Evolutionary conservation across 1,284 basidiomycete genomes (phyloP).

Genomic region (Rhodotorula glutinis): DNA sequence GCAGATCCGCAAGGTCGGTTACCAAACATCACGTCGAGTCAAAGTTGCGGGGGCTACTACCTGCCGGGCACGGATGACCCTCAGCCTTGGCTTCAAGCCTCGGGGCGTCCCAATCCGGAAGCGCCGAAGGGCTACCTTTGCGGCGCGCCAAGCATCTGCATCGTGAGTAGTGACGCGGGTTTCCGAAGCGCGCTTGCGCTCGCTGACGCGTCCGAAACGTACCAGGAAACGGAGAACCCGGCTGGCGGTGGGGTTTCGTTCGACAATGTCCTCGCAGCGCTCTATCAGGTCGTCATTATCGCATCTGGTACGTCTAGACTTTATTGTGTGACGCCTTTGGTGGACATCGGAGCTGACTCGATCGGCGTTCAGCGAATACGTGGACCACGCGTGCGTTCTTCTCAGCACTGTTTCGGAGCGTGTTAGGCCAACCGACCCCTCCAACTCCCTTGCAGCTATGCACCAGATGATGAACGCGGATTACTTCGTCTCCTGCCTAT

Average conservation of each 20-base stretch:
- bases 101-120: constrained; percentile 37
- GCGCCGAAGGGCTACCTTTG: constrained; percentile 71
- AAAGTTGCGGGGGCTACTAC: constrained; percentile 76
- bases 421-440: not conserved
- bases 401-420: not conserved
- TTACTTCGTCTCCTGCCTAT: constrained; percentile 79
- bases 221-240: constrained; percentile 67
- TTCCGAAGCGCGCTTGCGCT: too few species aligned
- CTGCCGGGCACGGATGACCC: constrained; percentile 57
- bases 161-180: constrained; percentile 58
- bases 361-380: constrained; percentile 47
- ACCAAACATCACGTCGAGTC: constrained; percentile 48
- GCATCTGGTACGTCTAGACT: constrained; percentile 64
- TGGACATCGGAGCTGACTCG: too few species aligned
- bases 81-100: constrained; percentile 54
- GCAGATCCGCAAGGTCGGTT: constrained; percentile 45
- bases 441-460: constrained; percentile 60
- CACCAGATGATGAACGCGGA: constrained; percentile 89
- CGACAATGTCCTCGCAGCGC: constrained; percentile 80
- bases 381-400: constrained; percentile 48
- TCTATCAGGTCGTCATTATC: constrained; percentile 80
- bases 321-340: too few species aligned
- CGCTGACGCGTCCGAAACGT: too few species aligned
- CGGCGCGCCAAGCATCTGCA: constrained; percentile 73
- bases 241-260: constrained; percentile 70